phyloP scores from a whole-genome alignment of 495 filamentous ascomycete species.

The Astrothelium subdiscretum region DNA sequence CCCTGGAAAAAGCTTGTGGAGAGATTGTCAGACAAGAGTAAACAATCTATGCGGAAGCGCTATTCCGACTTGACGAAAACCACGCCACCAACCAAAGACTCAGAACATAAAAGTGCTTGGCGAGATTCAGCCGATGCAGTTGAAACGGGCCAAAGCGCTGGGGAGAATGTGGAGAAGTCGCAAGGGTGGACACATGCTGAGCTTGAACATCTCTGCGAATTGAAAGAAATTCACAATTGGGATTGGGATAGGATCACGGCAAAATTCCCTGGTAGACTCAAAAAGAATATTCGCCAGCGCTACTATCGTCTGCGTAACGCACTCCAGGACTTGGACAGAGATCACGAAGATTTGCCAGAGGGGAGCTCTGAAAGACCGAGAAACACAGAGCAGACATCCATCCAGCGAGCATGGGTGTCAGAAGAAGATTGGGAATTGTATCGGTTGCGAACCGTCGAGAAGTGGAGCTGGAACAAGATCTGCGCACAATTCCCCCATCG shows the following conservation, averaged over 20 bases:
- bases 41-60: constrained; percentile 12
- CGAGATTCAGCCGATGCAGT: background rate
- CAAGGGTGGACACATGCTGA: background rate
- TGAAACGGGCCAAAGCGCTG: background rate
- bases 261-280: constrained; percentile 10
- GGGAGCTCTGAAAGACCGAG: background rate
- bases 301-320: background rate
- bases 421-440: background rate
- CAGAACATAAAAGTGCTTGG: background rate
- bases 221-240: constrained; percentile 13
- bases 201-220: constrained; percentile 10
- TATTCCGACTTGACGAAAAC: background rate
- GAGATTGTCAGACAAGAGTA: constrained; percentile 7
- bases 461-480: background rate
- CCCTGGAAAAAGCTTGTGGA: constrained; percentile 8
- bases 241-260: constrained; percentile 14
- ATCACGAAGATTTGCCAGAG: background rate
- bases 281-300: background rate
- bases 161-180: background rate
- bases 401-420: background rate
- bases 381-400: background rate
- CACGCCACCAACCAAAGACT: background rate
- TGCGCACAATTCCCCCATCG: background rate
- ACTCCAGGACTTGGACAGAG: background rate
- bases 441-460: background rate